Base-by-base conservation (phyloP, 2,329 filamentous ascomycete species). In the Helotiales sp. region DNA sequence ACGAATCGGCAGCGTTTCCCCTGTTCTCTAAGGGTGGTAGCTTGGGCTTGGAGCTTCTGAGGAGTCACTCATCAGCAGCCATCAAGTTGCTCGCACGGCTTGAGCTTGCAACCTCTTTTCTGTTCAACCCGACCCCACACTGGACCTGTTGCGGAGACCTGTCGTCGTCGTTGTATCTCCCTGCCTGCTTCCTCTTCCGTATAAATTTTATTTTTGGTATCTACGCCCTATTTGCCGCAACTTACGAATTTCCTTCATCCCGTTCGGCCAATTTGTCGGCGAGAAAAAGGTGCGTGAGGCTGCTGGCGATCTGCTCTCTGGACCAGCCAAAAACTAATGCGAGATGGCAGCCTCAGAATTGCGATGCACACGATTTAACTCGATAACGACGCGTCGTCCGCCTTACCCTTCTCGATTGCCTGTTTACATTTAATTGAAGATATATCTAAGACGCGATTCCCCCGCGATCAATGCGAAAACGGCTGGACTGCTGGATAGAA, bases 321-420 rank as follows among this genome's bases (percentile, higher is more conserved):
- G 43, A 49, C 26, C 24, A 34, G 37, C 43, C 3, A 45, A 61
- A 17, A 60, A 55, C 63, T 64, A 43, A 64, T 45, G 20, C 28
- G 30, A 47, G 60, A 62, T 66, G 59, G 60, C 28, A 58, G 58
- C 63, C 60, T 55, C 61, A 72, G 68, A 69, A 62, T 49, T 61
- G 59, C 62, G 62, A 72, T 72, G 69, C 67, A 64, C 65, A 45
- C 58, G 34, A 66, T 62, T 49, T 71, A 67, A 66, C 40, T 67
- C 66, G 40, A 72, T 72, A 68, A 58, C 71, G 69, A 75, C 72
- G 72, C 71, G 72, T 72, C 62, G 43, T 61, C 47, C 61, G 59
- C 62, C 54, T 58, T 68, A 43, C 30, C 30, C 30, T 61, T 60
- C 40, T 30, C 43, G 22, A 49, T 28, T 63, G 28, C 50, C 37